Conservation (phyloP, 352 stramenopile genomes). For the Phytopythium vexans region DNA sequence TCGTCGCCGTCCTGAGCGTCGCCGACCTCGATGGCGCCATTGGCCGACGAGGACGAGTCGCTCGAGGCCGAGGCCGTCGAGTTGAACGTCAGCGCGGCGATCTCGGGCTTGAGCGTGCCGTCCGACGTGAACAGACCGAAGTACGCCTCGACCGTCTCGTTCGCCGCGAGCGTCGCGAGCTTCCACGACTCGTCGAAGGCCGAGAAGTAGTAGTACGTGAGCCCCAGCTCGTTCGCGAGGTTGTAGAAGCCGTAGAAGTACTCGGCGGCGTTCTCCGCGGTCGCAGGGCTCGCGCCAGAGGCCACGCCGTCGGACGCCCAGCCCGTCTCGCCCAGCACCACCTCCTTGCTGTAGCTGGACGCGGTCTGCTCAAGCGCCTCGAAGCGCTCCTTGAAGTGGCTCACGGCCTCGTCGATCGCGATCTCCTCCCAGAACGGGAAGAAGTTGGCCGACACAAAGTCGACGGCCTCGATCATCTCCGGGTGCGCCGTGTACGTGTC, state of each 20-base stretch:
- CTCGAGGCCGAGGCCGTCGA: slow-evolving; percentile 10
- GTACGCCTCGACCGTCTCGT: slow-evolving; percentile 67
- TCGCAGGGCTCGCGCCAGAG: slow-evolving; percentile 28
- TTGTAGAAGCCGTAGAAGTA: slow-evolving; percentile 68
- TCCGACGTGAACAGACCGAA: slow-evolving; percentile 58
- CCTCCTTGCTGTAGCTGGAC: slow-evolving; percentile 38
- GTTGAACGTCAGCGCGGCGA: slow-evolving; percentile 34
- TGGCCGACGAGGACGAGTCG: neutral
- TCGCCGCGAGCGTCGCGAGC: slow-evolving; percentile 35
- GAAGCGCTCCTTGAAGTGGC: slow-evolving; percentile 47
- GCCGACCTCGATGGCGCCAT: slow-evolving; percentile 10
- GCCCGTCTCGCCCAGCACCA: slow-evolving; percentile 69
- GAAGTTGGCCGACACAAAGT: slow-evolving; percentile 59
- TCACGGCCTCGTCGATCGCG: slow-evolving; percentile 25
- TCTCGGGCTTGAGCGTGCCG: slow-evolving; percentile 46
- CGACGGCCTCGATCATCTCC: slow-evolving; percentile 49
- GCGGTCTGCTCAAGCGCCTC: slow-evolving; percentile 25
- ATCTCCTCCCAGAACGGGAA: slow-evolving; percentile 72
- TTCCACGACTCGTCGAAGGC: slow-evolving; percentile 68
- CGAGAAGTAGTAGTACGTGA: slow-evolving; percentile 71
- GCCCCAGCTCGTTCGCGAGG: slow-evolving; percentile 36
- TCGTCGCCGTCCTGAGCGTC: neutral
- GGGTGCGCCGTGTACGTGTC: slow-evolving; percentile 51
- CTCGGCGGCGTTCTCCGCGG: slow-evolving; percentile 28
- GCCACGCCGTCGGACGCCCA: slow-evolving; percentile 46